Conservation (phyloP, 1,284 basidiomycete species). For the Porodaedalea pini region DNA sequence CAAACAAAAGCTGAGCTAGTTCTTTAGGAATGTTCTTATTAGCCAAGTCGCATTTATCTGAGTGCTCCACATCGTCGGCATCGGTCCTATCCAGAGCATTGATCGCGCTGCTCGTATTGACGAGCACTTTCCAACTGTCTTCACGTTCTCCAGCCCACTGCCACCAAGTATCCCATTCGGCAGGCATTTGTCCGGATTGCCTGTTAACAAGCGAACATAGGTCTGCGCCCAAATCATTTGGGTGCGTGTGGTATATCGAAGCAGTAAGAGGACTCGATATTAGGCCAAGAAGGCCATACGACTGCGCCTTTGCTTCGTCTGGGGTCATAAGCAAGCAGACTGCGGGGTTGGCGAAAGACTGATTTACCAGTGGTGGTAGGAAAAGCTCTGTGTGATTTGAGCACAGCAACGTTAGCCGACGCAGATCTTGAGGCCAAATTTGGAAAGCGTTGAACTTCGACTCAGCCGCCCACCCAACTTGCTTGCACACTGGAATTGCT, state of each 20-base stretch:
- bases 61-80: not conserved
- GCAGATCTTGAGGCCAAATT: too few relatives aligned
- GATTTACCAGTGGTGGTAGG: not conserved
- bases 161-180: slow-evolving; percentile 15
- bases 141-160: slow-evolving; percentile 9
- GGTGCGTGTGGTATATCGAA: not conserved
- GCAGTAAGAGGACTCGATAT: not conserved
- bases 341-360: not conserved
- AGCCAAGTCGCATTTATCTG: not conserved
- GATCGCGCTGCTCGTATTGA: not conserved
- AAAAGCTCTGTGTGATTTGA: too few relatives aligned
- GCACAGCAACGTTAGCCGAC: too few relatives aligned
- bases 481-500: too few relatives aligned
- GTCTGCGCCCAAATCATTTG: slow-evolving; percentile 11
- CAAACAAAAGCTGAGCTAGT: not conserved
- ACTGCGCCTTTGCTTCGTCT: not conserved
- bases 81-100: not conserved
- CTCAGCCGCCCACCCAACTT: too few relatives aligned
- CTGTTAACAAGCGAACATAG: not conserved
- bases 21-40: not conserved
- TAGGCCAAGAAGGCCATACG: not conserved
- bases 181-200: not conserved
- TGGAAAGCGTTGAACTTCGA: too few relatives aligned
- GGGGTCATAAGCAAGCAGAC: not conserved
- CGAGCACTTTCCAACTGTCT: slow-evolving; percentile 2